Evolutionary conservation across 441 rosid species (phyloP), one percentile per base, ranked within the genome.

Genomic region (Euphorbia corollata): DNA sequence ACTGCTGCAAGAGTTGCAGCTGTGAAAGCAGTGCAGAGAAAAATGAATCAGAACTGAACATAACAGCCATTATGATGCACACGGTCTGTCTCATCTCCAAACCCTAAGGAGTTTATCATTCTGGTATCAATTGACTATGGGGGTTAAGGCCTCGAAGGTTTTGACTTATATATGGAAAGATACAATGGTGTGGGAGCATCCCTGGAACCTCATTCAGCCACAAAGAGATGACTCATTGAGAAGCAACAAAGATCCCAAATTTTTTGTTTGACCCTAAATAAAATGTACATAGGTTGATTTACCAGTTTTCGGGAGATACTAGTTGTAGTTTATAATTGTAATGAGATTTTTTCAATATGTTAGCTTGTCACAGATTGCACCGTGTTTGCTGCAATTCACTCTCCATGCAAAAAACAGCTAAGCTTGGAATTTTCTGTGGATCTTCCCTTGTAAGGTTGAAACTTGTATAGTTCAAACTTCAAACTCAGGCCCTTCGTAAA

Each of bases 1-100:
- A 89, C 87, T 81, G 88, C 95, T 69, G 98, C 92, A 65, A 82
- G 96, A 80, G 87, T 89, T 50, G 90, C 84, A 47, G 92, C 95
- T 18, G 86, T 87, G 66, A 86, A 83, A 82, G 98, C 98, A 27
- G 92, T 80, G 30, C 96, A 87, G 76, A 89, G 85, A 73, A 84
- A 89, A 75, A 81, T 84, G 74, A 82, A 20, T 90, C 96, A 82
- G 78, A 76, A 78, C 71, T 71, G 77, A 68, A 16, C 2, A 5
- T 38, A 2, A 38, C 9, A 38, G 7, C 41, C 23, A 62, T 38
- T 74, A 77, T 55, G 79, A 80, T 59, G 65, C 62, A 6, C 65
- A 56, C 8, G 8, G 8, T 39, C 2, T 39, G 45, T 39, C 45
- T 39, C 10, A 11, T 39, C 73, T 3, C 73, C 22, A n/a, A 54